These are phyloP conservation scores for Penstemon newberryi DNA, from an alignment of 257 asterid species.

Conservation along the genomic window DNA sequence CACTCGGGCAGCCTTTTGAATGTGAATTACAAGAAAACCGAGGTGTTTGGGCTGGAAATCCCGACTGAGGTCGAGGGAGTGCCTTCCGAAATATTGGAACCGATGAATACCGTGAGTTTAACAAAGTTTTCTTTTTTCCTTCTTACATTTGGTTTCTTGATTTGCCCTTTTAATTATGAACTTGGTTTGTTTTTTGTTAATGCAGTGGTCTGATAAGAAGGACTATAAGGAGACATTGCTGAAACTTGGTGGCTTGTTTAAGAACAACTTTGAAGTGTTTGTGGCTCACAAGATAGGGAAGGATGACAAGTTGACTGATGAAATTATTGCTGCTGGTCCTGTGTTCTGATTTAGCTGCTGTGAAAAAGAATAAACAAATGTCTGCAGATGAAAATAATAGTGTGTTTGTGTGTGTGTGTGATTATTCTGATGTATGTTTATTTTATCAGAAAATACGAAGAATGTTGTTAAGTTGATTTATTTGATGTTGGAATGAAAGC, in stretches of 20 bases:
- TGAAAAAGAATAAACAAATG: neutral
- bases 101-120: constrained; percentile 73
- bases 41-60: constrained; percentile 82
- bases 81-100: constrained; percentile 81
- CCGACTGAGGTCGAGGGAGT: constrained; percentile 78
- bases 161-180: neutral
- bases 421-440: too few species aligned
- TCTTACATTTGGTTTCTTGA: neutral
- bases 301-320: constrained; percentile 64
- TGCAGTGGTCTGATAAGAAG: constrained; percentile 78
- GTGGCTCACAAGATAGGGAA: constrained; percentile 68
- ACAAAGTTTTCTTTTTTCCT: neutral
- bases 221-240: constrained; percentile 70
- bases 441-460: too few species aligned
- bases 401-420: too few species aligned
- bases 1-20: constrained; percentile 79
- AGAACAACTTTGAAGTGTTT: constrained; percentile 77
- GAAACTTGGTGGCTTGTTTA: constrained; percentile 78
- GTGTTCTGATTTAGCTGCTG: constrained; percentile 37
- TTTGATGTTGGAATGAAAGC: too few species aligned
- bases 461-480: too few species aligned
- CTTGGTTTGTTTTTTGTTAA: neutral
- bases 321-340: constrained; percentile 92
- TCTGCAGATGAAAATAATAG: neutral
- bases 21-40: constrained; percentile 60